These are phyloP conservation scores for Solanum infundibuliforme DNA, from an alignment of 257 asterid genomes.

Conservation along the genomic window DNA sequence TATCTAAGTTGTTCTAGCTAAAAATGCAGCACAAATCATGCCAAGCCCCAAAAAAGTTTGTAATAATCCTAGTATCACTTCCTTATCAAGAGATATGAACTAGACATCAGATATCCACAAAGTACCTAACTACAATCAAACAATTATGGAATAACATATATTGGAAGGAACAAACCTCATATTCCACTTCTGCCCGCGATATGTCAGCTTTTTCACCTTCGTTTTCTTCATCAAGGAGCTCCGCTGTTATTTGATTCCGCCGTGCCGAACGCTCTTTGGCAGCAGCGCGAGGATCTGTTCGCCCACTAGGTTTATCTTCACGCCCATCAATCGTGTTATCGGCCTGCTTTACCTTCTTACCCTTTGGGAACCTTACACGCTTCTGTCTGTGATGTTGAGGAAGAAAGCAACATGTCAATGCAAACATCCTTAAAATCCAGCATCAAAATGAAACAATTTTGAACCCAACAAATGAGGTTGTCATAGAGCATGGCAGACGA, in stretches of 20 bases:
- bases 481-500: neutral
- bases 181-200: slow-evolving; percentile 53
- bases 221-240: slow-evolving; percentile 40
- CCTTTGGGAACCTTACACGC: slow-evolving; percentile 82
- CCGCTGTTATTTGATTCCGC: slow-evolving; percentile 37
- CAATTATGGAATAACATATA: neutral
- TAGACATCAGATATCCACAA: neutral
- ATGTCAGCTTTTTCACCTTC: slow-evolving; percentile 46
- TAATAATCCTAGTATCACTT: neutral
- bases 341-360: slow-evolving; percentile 66
- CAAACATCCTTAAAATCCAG: neutral
- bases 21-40: neutral
- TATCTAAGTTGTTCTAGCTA: neutral
- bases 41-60: neutral
- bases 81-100: neutral
- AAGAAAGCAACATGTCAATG: neutral
- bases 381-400: slow-evolving; percentile 46
- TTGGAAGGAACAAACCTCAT: slow-evolving; percentile 33
- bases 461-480: neutral
- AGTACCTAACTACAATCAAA: neutral
- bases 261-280: slow-evolving; percentile 55
- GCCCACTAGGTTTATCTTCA: slow-evolving; percentile 23
- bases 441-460: neutral
- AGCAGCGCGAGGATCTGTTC: slow-evolving; percentile 44
- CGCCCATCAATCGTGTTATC: slow-evolving; percentile 35